phyloP scores from a whole-genome alignment of 352 stramenopile genomes.

The Globisporangium mamillatum region DNA sequence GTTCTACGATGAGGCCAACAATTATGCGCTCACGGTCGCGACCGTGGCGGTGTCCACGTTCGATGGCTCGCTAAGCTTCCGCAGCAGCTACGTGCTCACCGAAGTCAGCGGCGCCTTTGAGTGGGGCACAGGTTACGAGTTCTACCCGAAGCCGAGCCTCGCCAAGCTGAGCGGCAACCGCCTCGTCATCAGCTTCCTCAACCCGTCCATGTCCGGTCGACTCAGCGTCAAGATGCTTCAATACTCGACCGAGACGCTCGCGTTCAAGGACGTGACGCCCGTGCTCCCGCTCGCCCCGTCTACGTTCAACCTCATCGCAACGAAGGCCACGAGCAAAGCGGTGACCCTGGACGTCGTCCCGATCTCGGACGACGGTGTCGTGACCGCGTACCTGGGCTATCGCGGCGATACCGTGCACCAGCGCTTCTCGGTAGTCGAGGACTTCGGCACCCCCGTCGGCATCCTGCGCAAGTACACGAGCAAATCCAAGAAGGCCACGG shows the following conservation, averaged over 20 bases:
- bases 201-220: constrained; percentile 41
- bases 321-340: constrained; percentile 7
- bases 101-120: constrained; percentile 45
- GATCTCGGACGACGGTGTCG: constrained; percentile 40
- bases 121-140: constrained; percentile 33
- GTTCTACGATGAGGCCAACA: constrained; percentile 57
- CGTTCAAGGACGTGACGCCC: constrained; percentile 48
- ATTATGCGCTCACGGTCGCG: constrained; percentile 48
- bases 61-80: constrained; percentile 35
- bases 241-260: constrained; percentile 38
- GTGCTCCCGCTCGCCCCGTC: constrained; percentile 35
- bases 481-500: constrained; percentile 20
- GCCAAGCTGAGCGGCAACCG: constrained; percentile 44
- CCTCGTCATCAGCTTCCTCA: constrained; percentile 63
- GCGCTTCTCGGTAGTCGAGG: constrained; percentile 45
- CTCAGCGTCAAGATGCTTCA: constrained; percentile 46
- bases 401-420: constrained; percentile 33
- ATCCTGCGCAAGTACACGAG: constrained; percentile 38
- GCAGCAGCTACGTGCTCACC: constrained; percentile 39
- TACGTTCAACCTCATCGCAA: constrained; percentile 31
- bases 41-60: constrained; percentile 30
- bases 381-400: constrained; percentile 42
- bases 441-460: constrained; percentile 41
- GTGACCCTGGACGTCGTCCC: constrained; percentile 48
- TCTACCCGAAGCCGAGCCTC: constrained; percentile 37